Evolutionary conservation across 2,329 filamentous ascomycete genomes (phyloP).

Genomic region (Davidsoniella virescens): DNA sequence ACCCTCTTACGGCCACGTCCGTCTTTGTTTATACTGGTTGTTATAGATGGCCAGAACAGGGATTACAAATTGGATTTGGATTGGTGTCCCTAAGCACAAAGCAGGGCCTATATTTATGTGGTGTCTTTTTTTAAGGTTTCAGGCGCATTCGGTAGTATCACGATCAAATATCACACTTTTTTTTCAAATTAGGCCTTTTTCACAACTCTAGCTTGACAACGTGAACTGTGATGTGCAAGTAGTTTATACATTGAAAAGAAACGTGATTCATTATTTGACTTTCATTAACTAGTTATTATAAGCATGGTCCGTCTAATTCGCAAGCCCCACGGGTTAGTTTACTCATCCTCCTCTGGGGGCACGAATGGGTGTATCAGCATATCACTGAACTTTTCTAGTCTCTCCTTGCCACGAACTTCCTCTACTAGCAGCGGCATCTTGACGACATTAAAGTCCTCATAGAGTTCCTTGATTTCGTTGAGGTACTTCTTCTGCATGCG

Average conservation of each 20-base stretch:
- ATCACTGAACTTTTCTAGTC: conserved; percentile 74
- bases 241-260: not conserved
- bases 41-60: too few relatives aligned
- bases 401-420: conserved; percentile 90
- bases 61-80: too few relatives aligned
- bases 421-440: conserved; percentile 94
- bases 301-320: conserved; percentile 1
- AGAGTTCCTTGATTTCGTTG: conserved; percentile 95
- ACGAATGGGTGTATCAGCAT: conserved; percentile 66
- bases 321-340: not conserved
- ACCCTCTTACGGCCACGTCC: not conserved
- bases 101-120: too few relatives aligned
- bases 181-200: too few relatives aligned
- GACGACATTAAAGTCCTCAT: conserved; percentile 91
- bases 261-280: not conserved
- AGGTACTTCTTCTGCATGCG: conserved; percentile 99
- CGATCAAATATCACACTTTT: too few relatives aligned
- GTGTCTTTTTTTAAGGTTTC: too few relatives aligned
- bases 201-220: not conserved
- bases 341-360: conserved; percentile 33
- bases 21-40: not conserved
- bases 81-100: too few relatives aligned
- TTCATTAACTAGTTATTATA: not conserved
- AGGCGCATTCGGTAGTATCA: too few relatives aligned
- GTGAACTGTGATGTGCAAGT: not conserved